Conservation (phyloP, 2,329 filamentous ascomycete species). For the Aspergillaceae sp. region DNA sequence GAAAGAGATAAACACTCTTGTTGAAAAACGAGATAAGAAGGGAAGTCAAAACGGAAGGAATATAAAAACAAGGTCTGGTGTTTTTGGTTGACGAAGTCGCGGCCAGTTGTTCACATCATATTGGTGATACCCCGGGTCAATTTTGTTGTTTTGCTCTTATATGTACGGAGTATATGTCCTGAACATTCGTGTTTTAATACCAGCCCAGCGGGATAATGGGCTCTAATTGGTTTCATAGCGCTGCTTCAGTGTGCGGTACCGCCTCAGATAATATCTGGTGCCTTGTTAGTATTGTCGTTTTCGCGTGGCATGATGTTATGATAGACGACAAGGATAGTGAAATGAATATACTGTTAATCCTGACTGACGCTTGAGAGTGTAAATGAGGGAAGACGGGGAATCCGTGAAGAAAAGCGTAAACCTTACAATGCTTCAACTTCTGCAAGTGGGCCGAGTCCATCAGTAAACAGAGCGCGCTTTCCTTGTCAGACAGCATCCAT, state of each 20-base stretch:
- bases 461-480: neutral
- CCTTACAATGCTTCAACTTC: conserved; percentile 87
- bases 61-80: conserved; percentile 17
- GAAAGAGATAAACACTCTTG: conserved; percentile 38
- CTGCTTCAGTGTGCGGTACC: conserved; percentile 76
- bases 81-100: conserved; percentile 19
- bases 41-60: conserved; percentile 6
- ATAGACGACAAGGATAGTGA: conserved; percentile 1
- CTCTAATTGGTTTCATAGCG: conserved; percentile 54
- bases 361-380: neutral
- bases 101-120: conserved; percentile 27
- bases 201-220: conserved; percentile 6
- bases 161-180: conserved; percentile 15
- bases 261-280: conserved; percentile 77
- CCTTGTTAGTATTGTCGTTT: conserved; percentile 15
- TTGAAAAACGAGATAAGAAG: neutral
- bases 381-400: neutral
- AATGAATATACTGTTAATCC: neutral
- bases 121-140: conserved; percentile 31
- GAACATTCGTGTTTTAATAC: conserved; percentile 4
- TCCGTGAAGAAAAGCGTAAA: neutral
- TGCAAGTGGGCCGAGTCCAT: conserved; percentile 27
- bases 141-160: conserved; percentile 12
- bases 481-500: neutral
- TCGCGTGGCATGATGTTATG: conserved; percentile 4